Conservation (phyloP, 176 grass and related monocot species). For the Ananas comosus region DNA sequence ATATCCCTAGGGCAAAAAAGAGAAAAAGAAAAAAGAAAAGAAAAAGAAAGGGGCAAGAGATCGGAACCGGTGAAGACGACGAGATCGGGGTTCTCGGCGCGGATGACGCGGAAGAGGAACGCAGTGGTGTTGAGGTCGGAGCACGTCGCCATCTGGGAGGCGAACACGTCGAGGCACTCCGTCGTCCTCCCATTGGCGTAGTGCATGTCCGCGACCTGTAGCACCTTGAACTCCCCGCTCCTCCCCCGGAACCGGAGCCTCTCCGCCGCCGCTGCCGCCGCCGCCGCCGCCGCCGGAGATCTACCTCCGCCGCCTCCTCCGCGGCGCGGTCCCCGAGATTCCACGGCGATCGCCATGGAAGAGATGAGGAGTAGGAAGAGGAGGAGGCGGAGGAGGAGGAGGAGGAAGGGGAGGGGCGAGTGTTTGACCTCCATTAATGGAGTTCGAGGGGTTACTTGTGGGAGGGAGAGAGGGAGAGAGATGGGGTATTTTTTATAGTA, state of each 20-base stretch:
- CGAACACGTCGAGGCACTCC: conserved; percentile 58
- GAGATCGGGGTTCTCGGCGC: conserved; percentile 83
- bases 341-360: too few species aligned
- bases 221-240: conserved; percentile 74
- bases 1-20: background rate
- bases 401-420: background rate
- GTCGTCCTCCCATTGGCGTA: conserved; percentile 61
- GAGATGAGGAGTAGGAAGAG: too few species aligned
- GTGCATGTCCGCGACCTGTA: conserved; percentile 98
- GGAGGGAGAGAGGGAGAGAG: too few species aligned
- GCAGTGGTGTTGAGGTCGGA: conserved; percentile 98
- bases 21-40: background rate
- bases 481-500: too few species aligned
- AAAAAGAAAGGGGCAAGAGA: background rate
- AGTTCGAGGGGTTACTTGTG: too few species aligned
- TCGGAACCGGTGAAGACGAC: conserved; percentile 74
- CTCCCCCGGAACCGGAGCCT: conserved; percentile 46
- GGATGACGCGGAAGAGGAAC: conserved; percentile 76
- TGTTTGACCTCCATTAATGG: background rate
- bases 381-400: background rate
- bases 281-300: conserved; percentile 1
- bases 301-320: background rate
- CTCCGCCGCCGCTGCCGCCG: background rate
- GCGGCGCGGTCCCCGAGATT: background rate
- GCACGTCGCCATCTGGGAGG: conserved; percentile 41